Evolutionary conservation across 768 basidiomycete genomes (phyloP).

Genomic region (Russula ochroleuca): DNA sequence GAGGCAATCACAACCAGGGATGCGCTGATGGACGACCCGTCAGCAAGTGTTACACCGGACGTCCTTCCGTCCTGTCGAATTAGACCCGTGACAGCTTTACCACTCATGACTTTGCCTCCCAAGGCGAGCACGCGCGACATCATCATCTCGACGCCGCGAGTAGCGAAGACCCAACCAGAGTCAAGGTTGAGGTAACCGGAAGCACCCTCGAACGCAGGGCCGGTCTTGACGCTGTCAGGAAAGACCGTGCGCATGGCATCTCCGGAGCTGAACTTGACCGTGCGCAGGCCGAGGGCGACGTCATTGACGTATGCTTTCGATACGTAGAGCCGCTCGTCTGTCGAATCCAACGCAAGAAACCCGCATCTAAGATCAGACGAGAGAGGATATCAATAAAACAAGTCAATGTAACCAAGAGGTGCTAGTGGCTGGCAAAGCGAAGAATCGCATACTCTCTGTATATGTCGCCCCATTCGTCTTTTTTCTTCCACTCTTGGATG

Average conservation of each 20-base stretch:
- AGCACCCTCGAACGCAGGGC: slow-evolving; percentile 35
- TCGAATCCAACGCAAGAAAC: slow-evolving; percentile 53
- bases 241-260: slow-evolving; percentile 46
- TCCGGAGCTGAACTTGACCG: slow-evolving; percentile 39
- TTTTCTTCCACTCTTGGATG: slow-evolving; percentile 65
- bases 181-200: slow-evolving; percentile 69
- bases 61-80: slow-evolving; percentile 41
- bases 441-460: slow-evolving; percentile 67
- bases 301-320: slow-evolving; percentile 62
- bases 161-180: slow-evolving; percentile 83
- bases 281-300: slow-evolving; percentile 47
- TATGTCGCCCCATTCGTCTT: slow-evolving; percentile 59
- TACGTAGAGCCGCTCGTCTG: slow-evolving; percentile 41
- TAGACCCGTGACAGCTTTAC: slow-evolving; percentile 54
- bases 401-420: background rate
- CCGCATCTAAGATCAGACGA: slow-evolving; percentile 49
- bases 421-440: background rate
- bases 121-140: slow-evolving; percentile 52
- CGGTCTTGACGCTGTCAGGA: slow-evolving; percentile 40
- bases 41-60: slow-evolving; percentile 57
- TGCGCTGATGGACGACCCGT: slow-evolving; percentile 53
- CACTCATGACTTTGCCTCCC: slow-evolving; percentile 56
- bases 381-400: background rate
- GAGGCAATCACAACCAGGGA: slow-evolving; percentile 65
- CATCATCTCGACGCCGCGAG: slow-evolving; percentile 55